These are phyloP conservation scores for Lepiota brunneoincarnata DNA, from an alignment of 768 basidiomycete species.

Conservation along the genomic window DNA sequence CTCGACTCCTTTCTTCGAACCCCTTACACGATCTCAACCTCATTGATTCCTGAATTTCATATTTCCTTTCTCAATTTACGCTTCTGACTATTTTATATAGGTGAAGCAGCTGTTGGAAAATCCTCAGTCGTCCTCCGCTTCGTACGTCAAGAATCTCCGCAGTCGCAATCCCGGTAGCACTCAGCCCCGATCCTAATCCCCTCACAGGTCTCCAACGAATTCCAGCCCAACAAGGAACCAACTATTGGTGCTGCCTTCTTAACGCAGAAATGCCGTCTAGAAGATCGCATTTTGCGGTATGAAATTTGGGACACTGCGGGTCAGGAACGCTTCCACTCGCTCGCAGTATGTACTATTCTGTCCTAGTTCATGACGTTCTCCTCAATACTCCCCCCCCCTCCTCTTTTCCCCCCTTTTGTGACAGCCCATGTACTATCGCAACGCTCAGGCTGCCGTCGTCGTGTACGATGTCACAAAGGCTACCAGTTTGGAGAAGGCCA, in stretches of 20 bases:
- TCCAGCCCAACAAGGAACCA: slow-evolving; percentile 98
- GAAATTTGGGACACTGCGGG: slow-evolving; percentile 99
- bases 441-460: slow-evolving; percentile 96
- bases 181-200: slow-evolving; percentile 13
- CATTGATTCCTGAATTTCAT: slow-evolving; percentile 9
- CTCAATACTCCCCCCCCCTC: slow-evolving; percentile 8
- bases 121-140: slow-evolving; percentile 98
- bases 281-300: slow-evolving; percentile 90
- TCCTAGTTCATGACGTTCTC: neutral
- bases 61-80: slow-evolving; percentile 10
- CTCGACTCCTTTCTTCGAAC: slow-evolving; percentile 1
- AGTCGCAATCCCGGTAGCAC: slow-evolving; percentile 5
- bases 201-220: slow-evolving; percentile 90
- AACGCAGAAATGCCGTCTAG: slow-evolving; percentile 92
- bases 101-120: slow-evolving; percentile 98
- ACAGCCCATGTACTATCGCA: slow-evolving; percentile 98
- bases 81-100: slow-evolving; percentile 37
- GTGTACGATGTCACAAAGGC: slow-evolving; percentile 98
- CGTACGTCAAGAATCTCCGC: slow-evolving; percentile 45
- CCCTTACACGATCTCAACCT: neutral
- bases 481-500: slow-evolving; percentile 94
- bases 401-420: slow-evolving; percentile 5
- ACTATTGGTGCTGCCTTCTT: slow-evolving; percentile 97
- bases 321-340: slow-evolving; percentile 96
- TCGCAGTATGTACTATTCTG: slow-evolving; percentile 63